These are phyloP conservation scores for Pestalotiopsis sp. DNA, from an alignment of 2,329 filamentous ascomycete genomes.

Conservation along the genomic window DNA sequence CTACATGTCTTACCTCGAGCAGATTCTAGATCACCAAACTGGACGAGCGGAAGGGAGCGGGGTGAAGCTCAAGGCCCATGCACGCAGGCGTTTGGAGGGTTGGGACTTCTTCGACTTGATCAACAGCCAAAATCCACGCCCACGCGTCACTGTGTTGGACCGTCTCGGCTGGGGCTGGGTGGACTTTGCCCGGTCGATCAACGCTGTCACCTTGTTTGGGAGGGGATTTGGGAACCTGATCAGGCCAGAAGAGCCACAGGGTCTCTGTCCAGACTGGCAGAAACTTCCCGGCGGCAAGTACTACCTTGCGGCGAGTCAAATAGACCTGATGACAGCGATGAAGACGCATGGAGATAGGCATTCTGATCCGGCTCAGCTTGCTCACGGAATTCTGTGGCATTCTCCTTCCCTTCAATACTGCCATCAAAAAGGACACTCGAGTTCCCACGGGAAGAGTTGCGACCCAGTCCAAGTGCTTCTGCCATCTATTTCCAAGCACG, in stretches of 20 bases:
- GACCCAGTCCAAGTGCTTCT: too few relatives aligned
- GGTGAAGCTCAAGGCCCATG: conserved; percentile 13
- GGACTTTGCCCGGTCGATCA: conserved; percentile 28
- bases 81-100: conserved; percentile 28
- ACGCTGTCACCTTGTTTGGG: conserved; percentile 22
- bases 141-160: conserved; percentile 20
- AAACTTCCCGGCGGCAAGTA: conserved; percentile 25
- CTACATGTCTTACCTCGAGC: conserved; percentile 27
- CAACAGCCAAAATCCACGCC: conserved; percentile 21
- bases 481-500: too few relatives aligned
- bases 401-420: too few relatives aligned
- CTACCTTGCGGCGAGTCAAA: conserved; percentile 27
- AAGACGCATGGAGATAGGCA: conserved; percentile 18
- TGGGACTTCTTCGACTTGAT: conserved; percentile 28
- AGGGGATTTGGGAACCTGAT: conserved; percentile 21
- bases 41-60: conserved; percentile 26
- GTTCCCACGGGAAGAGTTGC: too few relatives aligned
- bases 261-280: conserved; percentile 24
- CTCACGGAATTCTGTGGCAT: too few relatives aligned
- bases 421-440: too few relatives aligned
- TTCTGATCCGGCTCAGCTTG: background rate
- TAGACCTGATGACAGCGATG: conserved; percentile 29
- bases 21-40: conserved; percentile 28
- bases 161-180: conserved; percentile 29
- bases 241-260: background rate